A percentile compares a stretch with the other conserved stretches of the same genome.
phyloP scores from a whole-genome alignment of 768 basidiomycete species.

The Nidularia pulvinata region DNA sequence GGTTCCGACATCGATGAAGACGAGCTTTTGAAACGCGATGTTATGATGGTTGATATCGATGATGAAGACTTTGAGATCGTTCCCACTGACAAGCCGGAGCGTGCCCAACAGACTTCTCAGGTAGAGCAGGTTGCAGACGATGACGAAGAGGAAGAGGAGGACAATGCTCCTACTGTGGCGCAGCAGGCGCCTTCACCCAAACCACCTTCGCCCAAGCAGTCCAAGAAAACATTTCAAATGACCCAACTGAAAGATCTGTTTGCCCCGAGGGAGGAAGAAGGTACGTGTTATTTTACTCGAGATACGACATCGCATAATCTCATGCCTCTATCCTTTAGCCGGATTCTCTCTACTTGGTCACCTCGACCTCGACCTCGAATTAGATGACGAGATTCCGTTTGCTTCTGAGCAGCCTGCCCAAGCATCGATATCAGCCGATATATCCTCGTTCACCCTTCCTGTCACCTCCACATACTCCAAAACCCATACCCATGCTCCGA shows the following conservation, averaged over 20 bases:
- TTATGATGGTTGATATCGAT: conserved; percentile 14
- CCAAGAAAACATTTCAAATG: conserved; percentile 5
- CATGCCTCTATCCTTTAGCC: conserved; percentile 25
- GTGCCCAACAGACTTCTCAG: conserved; percentile 2
- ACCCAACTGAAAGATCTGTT: conserved; percentile 72
- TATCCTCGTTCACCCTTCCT: conserved; percentile 4
- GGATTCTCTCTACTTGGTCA: conserved; percentile 79
- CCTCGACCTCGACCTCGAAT: conserved; percentile 71
- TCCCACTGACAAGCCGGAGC: conserved; percentile 18
- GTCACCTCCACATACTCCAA: conserved; percentile 9
- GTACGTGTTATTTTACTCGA: conserved; percentile 27
- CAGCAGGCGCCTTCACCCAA: neutral
- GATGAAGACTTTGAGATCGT: conserved; percentile 32
- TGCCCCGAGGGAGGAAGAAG: conserved; percentile 65
- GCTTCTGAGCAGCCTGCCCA: conserved; percentile 9
- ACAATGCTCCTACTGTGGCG: neutral
- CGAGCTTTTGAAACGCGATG: conserved; percentile 20
- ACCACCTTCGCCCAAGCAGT: neutral
- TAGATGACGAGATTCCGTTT: conserved; percentile 55
- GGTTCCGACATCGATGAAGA: conserved; percentile 55
- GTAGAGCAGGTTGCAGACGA: conserved; percentile 3
- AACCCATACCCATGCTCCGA: conserved; percentile 16
- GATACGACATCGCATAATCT: neutral
- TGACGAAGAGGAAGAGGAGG: conserved; percentile 8
- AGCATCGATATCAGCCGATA: conserved; percentile 3